Evolutionary conservation across 768 basidiomycete species (phyloP).

Genomic region (Rhodotorula toruloides): DNA sequence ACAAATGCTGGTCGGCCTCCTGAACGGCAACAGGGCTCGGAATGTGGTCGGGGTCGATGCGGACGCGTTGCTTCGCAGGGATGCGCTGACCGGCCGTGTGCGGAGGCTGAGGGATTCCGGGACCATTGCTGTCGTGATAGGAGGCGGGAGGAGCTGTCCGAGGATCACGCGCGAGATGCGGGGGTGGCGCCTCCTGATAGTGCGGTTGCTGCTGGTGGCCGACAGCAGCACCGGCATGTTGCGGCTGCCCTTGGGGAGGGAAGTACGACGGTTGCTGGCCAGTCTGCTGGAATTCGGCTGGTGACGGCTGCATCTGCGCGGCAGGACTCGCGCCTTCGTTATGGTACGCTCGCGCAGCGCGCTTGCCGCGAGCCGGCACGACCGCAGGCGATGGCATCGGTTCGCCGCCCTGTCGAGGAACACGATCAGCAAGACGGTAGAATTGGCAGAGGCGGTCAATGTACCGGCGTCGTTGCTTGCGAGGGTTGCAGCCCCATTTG

Average conservation of each 20-base stretch:
- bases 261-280: slow-evolving; percentile 29
- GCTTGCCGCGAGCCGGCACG: slow-evolving; percentile 29
- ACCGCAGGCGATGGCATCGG: background rate
- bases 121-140: slow-evolving; percentile 31
- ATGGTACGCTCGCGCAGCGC: slow-evolving; percentile 41
- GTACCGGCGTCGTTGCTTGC: background rate
- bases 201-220: background rate
- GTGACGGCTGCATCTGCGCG: slow-evolving; percentile 13
- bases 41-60: slow-evolving; percentile 80
- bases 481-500: slow-evolving; percentile 10
- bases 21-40: slow-evolving; percentile 82
- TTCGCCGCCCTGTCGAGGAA: slow-evolving; percentile 2
- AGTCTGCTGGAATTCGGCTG: slow-evolving; percentile 26
- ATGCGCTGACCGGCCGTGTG: slow-evolving; percentile 60
- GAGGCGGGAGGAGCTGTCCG: slow-evolving; percentile 20
- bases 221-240: background rate
- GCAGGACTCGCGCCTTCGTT: slow-evolving; percentile 27
- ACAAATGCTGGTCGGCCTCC: slow-evolving; percentile 75
- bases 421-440: background rate
- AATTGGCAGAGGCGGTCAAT: background rate
- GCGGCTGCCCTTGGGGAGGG: slow-evolving; percentile 29
- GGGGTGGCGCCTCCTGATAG: slow-evolving; percentile 4
- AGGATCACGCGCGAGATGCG: too few species aligned
- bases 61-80: slow-evolving; percentile 62
- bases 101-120: slow-evolving; percentile 60